A percentile compares a stretch with the other conserved stretches of the same genome.
These are phyloP conservation scores for Penicillium sp. DNA, from an alignment of 2,329 filamentous ascomycete species.

Conservation along the genomic window DNA sequence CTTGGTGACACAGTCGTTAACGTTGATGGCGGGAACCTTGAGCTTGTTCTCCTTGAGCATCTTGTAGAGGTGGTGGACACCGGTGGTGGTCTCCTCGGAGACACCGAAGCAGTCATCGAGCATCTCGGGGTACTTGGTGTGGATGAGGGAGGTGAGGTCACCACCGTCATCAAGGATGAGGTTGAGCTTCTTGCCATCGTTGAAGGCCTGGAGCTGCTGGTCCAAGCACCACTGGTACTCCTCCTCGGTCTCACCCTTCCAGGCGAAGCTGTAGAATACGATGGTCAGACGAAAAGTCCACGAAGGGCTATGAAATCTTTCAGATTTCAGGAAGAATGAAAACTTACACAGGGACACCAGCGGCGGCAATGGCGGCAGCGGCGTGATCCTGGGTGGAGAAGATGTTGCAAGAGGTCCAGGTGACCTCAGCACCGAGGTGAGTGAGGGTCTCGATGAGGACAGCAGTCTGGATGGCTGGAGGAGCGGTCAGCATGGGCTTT, in stretches of 20 bases:
- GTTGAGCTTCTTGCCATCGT: conserved; percentile 94
- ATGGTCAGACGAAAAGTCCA: conserved; percentile 6
- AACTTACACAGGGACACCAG: conserved; percentile 77
- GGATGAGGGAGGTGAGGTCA: conserved; percentile 92
- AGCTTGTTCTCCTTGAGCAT: conserved; percentile 92
- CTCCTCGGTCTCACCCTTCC: conserved; percentile 95
- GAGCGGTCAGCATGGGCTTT: conserved; percentile 11
- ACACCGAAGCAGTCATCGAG: conserved; percentile 98
- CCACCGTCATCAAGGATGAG: conserved; percentile 98
- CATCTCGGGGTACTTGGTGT: conserved; percentile 98
- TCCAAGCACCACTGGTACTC: conserved; percentile 99
- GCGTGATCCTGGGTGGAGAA: conserved; percentile 99
- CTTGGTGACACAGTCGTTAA: conserved; percentile 99
- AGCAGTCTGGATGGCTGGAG: conserved; percentile 87
- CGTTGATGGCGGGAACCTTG: conserved; percentile 94
- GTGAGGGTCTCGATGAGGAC: conserved; percentile 98
- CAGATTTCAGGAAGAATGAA: conserved; percentile 27
- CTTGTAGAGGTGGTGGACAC: conserved; percentile 98
- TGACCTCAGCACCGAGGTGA: conserved; percentile 93
- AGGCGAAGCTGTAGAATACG: conserved; percentile 56
- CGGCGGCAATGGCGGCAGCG: conserved; percentile 91
- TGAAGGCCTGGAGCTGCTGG: conserved; percentile 96
- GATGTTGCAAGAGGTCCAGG: conserved; percentile 99
- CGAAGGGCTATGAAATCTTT: background rate
- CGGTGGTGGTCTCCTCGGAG: conserved; percentile 98